Conservation (phyloP, 2,329 filamentous ascomycete genomes). For the Talaromyces sp. region DNA sequence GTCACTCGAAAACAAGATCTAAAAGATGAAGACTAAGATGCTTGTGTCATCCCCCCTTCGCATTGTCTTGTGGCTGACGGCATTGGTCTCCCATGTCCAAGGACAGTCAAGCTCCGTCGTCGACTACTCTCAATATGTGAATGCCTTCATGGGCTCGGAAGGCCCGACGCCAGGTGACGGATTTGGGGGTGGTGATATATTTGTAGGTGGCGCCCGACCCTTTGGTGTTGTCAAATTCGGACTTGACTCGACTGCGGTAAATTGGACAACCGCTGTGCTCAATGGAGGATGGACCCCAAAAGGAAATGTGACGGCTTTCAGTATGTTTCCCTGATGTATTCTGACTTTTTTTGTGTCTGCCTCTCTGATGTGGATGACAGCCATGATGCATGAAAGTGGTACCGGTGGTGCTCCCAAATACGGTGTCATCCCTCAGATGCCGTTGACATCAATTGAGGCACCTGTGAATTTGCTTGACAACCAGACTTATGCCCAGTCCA, state of each 20-base stretch:
- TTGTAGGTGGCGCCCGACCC: conserved; percentile 44
- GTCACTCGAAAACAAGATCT: background rate
- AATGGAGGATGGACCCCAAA: conserved; percentile 48
- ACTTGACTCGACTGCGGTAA: conserved; percentile 37
- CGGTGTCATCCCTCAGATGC: conserved; percentile 34
- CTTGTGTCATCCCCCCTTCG: background rate
- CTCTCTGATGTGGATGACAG: conserved; percentile 11
- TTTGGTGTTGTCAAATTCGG: conserved; percentile 47
- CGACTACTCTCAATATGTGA: conserved; percentile 41
- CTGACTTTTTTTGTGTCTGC: background rate
- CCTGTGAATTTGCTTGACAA: conserved; percentile 43
- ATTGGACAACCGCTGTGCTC: conserved; percentile 35
- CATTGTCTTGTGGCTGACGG: background rate
- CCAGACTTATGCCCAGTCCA: conserved; percentile 53
- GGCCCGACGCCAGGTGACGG: conserved; percentile 41
- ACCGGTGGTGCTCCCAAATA: conserved; percentile 47
- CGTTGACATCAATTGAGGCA: conserved; percentile 36
- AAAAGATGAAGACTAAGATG: background rate
- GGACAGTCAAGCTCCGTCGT: conserved; percentile 11
- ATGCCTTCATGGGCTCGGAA: conserved; percentile 49
- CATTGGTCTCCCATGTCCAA: background rate
- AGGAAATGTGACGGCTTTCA: conserved; percentile 51
- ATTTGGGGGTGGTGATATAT: conserved; percentile 44
- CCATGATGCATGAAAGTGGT: conserved; percentile 49
- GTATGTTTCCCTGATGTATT: conserved; percentile 9